Conservation (phyloP, 1,284 basidiomycete species). For the Ceratobasidium papillatum region DNA sequence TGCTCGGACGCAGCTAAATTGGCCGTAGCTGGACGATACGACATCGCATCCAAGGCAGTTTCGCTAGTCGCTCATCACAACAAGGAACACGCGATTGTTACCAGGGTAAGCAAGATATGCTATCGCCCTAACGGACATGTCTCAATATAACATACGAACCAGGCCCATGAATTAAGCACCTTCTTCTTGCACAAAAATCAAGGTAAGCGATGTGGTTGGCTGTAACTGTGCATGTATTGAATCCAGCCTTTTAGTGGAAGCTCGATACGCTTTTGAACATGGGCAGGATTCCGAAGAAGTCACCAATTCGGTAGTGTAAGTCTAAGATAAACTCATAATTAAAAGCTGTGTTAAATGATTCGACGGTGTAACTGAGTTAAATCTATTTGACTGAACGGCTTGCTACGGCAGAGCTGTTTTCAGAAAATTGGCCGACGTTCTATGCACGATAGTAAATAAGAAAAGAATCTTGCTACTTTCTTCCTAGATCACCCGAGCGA, state of each 20-base stretch:
- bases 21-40: slow-evolving; percentile 53
- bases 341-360: too few species aligned
- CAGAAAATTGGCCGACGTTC: too few species aligned
- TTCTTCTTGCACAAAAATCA: slow-evolving; percentile 53
- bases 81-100: slow-evolving; percentile 50
- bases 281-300: slow-evolving; percentile 44
- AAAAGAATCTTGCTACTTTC: too few species aligned
- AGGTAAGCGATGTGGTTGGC: slow-evolving; percentile 47
- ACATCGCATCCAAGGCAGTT: slow-evolving; percentile 55
- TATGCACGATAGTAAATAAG: too few species aligned
- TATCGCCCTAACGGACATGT: not conserved
- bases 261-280: slow-evolving; percentile 53
- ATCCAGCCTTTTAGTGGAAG: slow-evolving; percentile 37
- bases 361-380: too few species aligned
- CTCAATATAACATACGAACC: not conserved
- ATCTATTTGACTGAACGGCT: too few species aligned
- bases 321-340: too few species aligned
- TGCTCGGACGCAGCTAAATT: not conserved
- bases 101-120: slow-evolving; percentile 45
- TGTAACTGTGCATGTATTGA: not conserved
- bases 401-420: too few species aligned
- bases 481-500: too few species aligned
- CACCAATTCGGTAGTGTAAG: not conserved
- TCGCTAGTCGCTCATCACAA: slow-evolving; percentile 49
- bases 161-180: slow-evolving; percentile 51